Evolutionary conservation across 2,329 filamentous ascomycete genomes (phyloP), one percentile per base, ranked within the genome.

Genomic region (Aspergillus transmontanensis): DNA sequence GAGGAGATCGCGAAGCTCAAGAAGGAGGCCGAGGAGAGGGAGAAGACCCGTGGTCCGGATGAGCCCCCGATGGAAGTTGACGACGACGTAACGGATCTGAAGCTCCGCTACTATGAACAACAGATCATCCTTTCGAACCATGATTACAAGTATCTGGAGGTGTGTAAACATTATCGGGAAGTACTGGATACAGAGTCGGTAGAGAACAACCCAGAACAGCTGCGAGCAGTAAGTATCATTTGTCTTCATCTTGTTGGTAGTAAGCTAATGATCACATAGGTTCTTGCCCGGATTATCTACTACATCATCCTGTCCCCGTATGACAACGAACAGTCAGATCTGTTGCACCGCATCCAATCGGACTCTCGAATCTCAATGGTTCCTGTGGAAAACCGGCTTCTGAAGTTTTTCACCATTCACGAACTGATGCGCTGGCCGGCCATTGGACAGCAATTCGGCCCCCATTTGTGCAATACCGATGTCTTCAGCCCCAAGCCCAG

Each of bases 341-440:
- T 99, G 60, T 89, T 99, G 65, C 94, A 99, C 82, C 92, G 95
- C 73, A 91, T 99, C 71, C 88, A 93, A 77, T 87, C 89, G 78
- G 95, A 99, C 78, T 82, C 90, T 9, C 91, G 95, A 67, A 94
- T 94, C 77, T 81, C 88, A 12, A 87, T 90, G 76, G 88, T 98
- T 3, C 82, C 92, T 4, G 85, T 89, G 61, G 94, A 98, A 68
- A 90, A 92, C 34, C 89, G 94, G 73, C 87, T 99, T 10, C 86
- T 99, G 62, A 96, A 96, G 80, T 88, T 95, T 64, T 99, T 99
- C 80, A 99, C 95, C 34, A 89, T 97, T 6, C 91, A 92, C 69
- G 95, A 99, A 82, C 85, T 99, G 67, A 99, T 99, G 95, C 91
- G 94, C 77, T 99, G 95, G 95, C 94, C 95, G 12, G 90, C 95